Base-by-base conservation (phyloP, 352 stramenopile species). In the Globisporangium takayamanum region DNA sequence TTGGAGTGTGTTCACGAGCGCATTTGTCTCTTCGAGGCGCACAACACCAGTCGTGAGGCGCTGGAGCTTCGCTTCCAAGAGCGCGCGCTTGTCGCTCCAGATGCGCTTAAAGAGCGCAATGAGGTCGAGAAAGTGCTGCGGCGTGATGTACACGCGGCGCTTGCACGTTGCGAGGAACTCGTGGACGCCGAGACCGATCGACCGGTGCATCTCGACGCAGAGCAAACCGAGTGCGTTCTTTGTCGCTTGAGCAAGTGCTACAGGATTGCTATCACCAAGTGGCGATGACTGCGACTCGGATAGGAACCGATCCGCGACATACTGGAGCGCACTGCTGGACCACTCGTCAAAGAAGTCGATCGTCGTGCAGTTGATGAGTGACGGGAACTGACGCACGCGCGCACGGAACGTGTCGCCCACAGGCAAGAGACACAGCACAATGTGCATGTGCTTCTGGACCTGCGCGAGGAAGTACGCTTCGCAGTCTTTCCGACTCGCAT, bases 261-360 rank as follows among this genome's bases (percentile, higher is more conserved):
- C 33, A 3, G 18, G 18, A 1, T 30, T 47, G 20, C 36, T 55
- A 10, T 50, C 36, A 10, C 18, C 41, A 46, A 4, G 11, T 18
- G 41, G 18, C 15, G 41, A 1, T 46, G 39, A 14, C 5, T 39
- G 25, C 14, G 42, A 8, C 6, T 78, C 61, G 0, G 63, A 69
- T 1, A 89, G 50, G 49, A 83, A 83, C 14, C 80, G 77, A 56
- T 92, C 76, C 0, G 84, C 83, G 46, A 94, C 84, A 48, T 86
- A 91, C 56, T 93, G 75, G 16, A 98, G 68, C 14, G 93, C 93
- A 33, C 79, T 74, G 53, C 74, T 73, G 0, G 93, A 92, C 93
- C 93, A 98, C 50, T 90, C 87, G n/a, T 93, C 76, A 59, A 98
- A 98, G 72, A 82, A 97, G 53, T 97, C 87, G 46, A 97, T 97